Conservation (phyloP, 1,139 yeast genomes). For the Blastobotrys niveus region DNA sequence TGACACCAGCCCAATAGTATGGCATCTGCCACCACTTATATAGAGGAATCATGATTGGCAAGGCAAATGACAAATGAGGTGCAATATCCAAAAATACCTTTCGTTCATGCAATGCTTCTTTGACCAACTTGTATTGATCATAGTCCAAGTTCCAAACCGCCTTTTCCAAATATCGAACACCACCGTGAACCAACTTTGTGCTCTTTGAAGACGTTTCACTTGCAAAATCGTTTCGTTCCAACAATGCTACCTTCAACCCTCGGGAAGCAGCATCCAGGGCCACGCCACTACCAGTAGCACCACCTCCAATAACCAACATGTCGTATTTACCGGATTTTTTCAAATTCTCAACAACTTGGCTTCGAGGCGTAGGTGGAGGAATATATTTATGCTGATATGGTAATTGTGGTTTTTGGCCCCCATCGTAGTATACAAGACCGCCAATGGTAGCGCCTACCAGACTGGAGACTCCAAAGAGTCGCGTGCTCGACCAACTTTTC, state of each 20-base stretch:
- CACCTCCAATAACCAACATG: constrained; percentile 85
- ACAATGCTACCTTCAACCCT: constrained; percentile 80
- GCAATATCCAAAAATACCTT: constrained; percentile 87
- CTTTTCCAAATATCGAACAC: constrained; percentile 91
- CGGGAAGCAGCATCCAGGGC: constrained; percentile 90
- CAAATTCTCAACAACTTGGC: constrained; percentile 22
- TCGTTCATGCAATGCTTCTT: constrained; percentile 91
- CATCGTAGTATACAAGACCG: constrained; percentile 4
- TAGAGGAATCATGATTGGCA: constrained; percentile 93
- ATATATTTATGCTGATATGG: constrained; percentile 17
- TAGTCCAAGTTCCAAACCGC: constrained; percentile 83
- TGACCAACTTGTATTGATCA: constrained; percentile 85
- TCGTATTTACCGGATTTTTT: constrained; percentile 47
- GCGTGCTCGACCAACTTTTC: constrained; percentile 17
- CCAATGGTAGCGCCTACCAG: constrained; percentile 3
- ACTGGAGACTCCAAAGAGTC: constrained; percentile 4
- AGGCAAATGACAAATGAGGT: constrained; percentile 79
- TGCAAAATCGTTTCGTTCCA: constrained; percentile 86
- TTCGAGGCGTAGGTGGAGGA: constrained; percentile 26
- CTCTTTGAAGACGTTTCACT: constrained; percentile 90
- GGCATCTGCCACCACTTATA: constrained; percentile 97
- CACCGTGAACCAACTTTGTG: constrained; percentile 98
- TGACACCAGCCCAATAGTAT: constrained; percentile 86
- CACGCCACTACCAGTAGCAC: constrained; percentile 92
- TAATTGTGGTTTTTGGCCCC: neutral